Conservation (phyloP, 176 grass and related monocot species). For the Tuctoria greenei region DNA sequence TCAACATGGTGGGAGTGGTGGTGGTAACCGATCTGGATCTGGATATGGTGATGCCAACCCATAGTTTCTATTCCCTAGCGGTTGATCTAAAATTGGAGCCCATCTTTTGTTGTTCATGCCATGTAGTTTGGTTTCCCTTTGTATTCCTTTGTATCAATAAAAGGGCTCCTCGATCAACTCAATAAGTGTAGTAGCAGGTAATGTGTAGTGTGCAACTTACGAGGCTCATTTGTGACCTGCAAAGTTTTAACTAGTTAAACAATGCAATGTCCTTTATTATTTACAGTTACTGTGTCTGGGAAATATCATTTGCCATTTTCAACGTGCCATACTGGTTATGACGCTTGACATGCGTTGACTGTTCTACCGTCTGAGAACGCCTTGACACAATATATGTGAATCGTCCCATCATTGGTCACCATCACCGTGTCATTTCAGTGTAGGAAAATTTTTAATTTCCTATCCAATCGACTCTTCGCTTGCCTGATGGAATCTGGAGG, state of each 20-base stretch:
- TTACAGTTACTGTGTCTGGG: too few relatives aligned
- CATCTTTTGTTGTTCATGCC: not conserved
- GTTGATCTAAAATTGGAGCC: not conserved
- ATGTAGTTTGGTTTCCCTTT: not conserved
- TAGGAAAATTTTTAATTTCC: too few relatives aligned
- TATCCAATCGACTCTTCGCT: too few relatives aligned
- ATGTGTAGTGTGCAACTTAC: not conserved
- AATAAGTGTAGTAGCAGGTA: not conserved
- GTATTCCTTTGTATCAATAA: not conserved
- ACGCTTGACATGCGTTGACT: too few relatives aligned
- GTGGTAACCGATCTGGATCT: slow-evolving; percentile 4
- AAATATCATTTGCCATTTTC: too few relatives aligned
- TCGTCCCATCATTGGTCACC: too few relatives aligned
- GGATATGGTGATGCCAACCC: slow-evolving; percentile 5
- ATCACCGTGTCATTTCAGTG: too few relatives aligned
- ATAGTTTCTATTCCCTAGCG: not conserved
- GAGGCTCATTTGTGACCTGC: not conserved
- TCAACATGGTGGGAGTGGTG: not conserved
- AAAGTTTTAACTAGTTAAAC: not conserved
- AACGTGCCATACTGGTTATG: too few relatives aligned
- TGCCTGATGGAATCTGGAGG: too few relatives aligned
- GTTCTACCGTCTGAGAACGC: too few relatives aligned
- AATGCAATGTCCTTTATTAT: too few relatives aligned
- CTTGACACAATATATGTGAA: too few relatives aligned
- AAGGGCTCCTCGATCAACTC: not conserved